Evolutionary conservation across 2,329 filamentous ascomycete genomes (phyloP).

Genomic region (Proliferodiscus dingleyae): DNA sequence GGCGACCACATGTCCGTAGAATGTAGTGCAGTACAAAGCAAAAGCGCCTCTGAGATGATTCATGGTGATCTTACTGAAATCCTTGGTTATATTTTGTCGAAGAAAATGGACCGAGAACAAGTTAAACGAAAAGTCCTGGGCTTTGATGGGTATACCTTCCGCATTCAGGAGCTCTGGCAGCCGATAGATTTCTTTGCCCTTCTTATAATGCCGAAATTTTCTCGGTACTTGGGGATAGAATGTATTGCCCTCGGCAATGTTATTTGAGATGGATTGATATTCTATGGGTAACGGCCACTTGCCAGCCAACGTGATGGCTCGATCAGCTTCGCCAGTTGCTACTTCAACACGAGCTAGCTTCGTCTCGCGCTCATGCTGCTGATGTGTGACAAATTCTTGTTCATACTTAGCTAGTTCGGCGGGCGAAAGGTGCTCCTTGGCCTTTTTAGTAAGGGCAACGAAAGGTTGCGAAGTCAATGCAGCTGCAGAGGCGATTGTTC

Average conservation of each 20-base stretch:
- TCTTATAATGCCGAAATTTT: not conserved
- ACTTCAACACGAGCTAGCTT: not conserved
- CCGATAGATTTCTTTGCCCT: not conserved
- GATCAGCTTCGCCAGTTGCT: not conserved
- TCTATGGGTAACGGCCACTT: not conserved
- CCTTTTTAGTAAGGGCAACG: not conserved
- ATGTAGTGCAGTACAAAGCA: not conserved
- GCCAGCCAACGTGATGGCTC: not conserved
- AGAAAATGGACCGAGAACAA: conserved; percentile 11
- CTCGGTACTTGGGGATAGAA: not conserved
- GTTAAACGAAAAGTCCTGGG: conserved; percentile 13
- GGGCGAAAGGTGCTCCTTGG: not conserved
- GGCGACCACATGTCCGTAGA: not conserved
- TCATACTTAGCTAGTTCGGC: not conserved
- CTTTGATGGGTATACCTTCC: conserved; percentile 8
- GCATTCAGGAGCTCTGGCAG: conserved; percentile 2
- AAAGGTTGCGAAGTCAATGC: not conserved
- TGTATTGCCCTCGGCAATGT: not conserved
- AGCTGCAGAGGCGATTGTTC: not conserved
- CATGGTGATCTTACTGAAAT: not conserved
- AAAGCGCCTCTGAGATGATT: conserved; percentile 5
- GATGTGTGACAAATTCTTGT: not conserved
- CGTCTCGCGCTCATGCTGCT: not conserved
- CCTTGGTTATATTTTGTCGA: conserved; percentile 1
- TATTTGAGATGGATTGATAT: not conserved